A percentile compares a stretch with the other conserved stretches of the same genome.
Evolutionary conservation across 176 grass and related monocot species (phyloP).

Genomic region (Carex pumila): DNA sequence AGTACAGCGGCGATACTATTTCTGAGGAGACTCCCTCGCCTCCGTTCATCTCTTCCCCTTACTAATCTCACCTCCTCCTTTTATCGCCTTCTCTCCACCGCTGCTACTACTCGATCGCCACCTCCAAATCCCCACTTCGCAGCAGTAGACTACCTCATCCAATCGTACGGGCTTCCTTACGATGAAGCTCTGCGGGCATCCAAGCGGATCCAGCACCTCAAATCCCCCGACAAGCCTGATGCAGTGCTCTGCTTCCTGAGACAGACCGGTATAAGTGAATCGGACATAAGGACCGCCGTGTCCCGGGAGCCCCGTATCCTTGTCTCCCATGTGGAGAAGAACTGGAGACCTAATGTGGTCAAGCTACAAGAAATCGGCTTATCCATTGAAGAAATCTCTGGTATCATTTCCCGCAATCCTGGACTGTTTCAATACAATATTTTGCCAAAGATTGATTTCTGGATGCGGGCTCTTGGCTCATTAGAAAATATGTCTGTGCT

Average conservation of each 20-base stretch:
- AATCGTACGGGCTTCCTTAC: background rate
- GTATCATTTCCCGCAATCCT: background rate
- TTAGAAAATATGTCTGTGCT: background rate
- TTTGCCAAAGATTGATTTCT: conserved; percentile 18
- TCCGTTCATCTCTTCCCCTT: background rate
- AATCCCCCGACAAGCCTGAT: background rate
- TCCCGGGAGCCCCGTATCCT: background rate
- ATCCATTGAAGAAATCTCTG: background rate
- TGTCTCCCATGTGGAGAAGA: background rate
- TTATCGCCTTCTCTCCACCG: background rate
- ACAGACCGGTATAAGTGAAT: background rate
- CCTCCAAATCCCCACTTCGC: background rate
- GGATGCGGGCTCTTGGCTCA: background rate
- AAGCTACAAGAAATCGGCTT: background rate
- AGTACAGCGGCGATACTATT: background rate
- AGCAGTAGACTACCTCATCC: background rate
- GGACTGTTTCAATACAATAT: background rate
- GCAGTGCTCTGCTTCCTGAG: background rate
- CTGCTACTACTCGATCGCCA: background rate
- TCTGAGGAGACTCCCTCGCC: background rate
- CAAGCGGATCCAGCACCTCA: background rate
- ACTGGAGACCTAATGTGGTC: background rate
- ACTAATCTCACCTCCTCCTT: background rate
- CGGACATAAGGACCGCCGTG: background rate
- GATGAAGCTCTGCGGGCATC: background rate